Conservation (phyloP, 129 eudicot genomes). For the Flaveria bidentis region DNA sequence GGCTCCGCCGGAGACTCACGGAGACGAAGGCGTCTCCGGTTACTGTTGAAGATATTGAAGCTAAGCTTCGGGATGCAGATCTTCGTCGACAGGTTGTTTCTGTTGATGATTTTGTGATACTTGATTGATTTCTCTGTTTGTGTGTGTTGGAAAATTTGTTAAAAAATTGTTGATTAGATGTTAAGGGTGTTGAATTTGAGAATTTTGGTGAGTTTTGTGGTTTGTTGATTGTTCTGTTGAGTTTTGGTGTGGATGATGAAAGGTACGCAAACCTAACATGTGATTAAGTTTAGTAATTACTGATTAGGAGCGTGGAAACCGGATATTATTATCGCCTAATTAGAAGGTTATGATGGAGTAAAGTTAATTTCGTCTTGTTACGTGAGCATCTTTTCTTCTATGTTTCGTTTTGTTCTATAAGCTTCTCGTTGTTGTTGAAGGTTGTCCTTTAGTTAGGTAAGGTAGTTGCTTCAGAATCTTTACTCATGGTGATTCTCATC, state of each 20-base stretch:
- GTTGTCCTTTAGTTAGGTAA: conserved; percentile 40
- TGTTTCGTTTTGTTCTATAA: conserved; percentile 24
- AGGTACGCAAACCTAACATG: conserved; percentile 14
- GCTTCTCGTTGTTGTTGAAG: conserved; percentile 31
- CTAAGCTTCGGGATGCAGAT: conserved; percentile 84
- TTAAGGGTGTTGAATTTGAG: too few species aligned
- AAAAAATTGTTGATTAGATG: too few species aligned
- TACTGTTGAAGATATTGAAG: conserved; percentile 82
- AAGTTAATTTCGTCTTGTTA: conserved; percentile 14
- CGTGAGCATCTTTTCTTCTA: conserved; percentile 16
- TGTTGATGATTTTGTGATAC: neutral
- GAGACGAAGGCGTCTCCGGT: conserved; percentile 58
- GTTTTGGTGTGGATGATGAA: neutral
- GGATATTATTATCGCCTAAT: neutral
- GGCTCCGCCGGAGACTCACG: conserved; percentile 77
- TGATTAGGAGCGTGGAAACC: conserved; percentile 18
- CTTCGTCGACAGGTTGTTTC: conserved; percentile 83
- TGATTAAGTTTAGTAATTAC: conserved; percentile 31
- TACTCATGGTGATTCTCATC: conserved; percentile 24
- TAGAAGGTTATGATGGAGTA: conserved; percentile 12
- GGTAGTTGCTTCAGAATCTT: conserved; percentile 40
- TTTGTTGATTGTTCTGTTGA: conserved; percentile 7
- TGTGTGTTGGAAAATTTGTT: too few species aligned
- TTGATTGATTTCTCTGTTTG: neutral
- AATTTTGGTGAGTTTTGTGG: neutral